Base-by-base conservation (phyloP, 2,329 filamentous ascomycete species). In the Penicillium sp. region DNA sequence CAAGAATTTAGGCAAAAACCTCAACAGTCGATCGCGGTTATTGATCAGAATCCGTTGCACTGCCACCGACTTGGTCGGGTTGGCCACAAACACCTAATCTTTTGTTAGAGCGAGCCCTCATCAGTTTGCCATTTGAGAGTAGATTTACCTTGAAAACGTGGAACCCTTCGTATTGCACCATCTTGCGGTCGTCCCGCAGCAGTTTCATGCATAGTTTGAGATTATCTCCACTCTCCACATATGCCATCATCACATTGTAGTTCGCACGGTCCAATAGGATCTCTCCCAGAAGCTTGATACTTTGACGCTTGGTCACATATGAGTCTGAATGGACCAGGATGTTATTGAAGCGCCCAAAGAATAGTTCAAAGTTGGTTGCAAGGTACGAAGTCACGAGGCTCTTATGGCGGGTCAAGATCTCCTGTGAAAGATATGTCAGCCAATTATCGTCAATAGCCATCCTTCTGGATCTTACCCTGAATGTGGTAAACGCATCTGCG, bases 91-190 rank as follows among this genome's bases (percentile, higher is more conserved):
- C 60, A 99, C 93, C 84, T 85, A 63, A 30, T 36, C 25, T 25
- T 28, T 50, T 22, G 62, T 72, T 50, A 71, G 60, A 55, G 49
- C 33, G 42, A 49, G 37, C 45, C 25, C 38, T 19, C 11, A 16
- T 33, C 43, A n/a, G 51, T 48, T 16, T 26, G 11, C 19, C 33
- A 45, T 38, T 41, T 12, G 14, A 48, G 47, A 37, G 25, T 30
- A 26, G 28, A 57, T 65, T 58, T 68, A 85, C 84, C 80, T 99
- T 99, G 83, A 99, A 99, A 40, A 99, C 93, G 72, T 99, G 94
- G 73, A 99, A 99, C 8, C 92, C 94, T 74, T 99, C 94, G 73
- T 99, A 99, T 75, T 97, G 94, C 59, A 99, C 94, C 92, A 99
- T 99, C 75, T 96, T 94, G 65, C 93, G 86, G 74, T 97, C 93